Percentiles rank a stretch among this genome's conserved stretches.
phyloP scores from a whole-genome alignment of 1,284 basidiomycete genomes.

The Ceratobasidium sp. region DNA sequence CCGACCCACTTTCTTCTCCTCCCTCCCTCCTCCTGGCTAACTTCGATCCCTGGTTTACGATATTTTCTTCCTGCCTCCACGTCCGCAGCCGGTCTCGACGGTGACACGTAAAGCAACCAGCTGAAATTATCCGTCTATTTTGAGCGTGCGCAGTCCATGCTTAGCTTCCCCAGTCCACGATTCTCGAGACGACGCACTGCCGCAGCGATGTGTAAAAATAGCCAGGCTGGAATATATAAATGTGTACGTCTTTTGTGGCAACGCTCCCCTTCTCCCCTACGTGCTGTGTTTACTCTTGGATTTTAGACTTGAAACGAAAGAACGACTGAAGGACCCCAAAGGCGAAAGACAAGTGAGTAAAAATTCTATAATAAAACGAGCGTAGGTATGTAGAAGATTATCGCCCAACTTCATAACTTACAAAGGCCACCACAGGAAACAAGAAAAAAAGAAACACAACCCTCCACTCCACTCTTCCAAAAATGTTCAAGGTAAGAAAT shows the following conservation, averaged over 20 bases:
- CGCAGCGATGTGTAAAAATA: slow-evolving; percentile 13
- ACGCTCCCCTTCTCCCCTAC: not conserved
- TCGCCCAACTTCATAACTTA: slow-evolving; percentile 4
- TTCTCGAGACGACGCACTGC: not conserved
- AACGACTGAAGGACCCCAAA: not conserved
- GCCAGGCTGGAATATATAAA: not conserved
- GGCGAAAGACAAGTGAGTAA: not conserved
- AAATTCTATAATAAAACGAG: slow-evolving; percentile 22
- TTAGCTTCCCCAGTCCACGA: too few species aligned
- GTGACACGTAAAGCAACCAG: not conserved
- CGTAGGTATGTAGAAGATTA: slow-evolving; percentile 18
- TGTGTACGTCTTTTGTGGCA: not conserved
- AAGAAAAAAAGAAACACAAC: not conserved
- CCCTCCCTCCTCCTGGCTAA: not conserved
- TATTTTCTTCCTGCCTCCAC: too few species aligned
- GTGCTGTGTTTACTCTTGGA: not conserved
- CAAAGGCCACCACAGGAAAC: slow-evolving; percentile 11
- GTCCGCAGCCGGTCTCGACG: too few species aligned
- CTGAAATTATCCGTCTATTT: not conserved
- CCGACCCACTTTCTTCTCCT: not conserved
- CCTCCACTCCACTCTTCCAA: not conserved
- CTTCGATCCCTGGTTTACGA: not conserved
- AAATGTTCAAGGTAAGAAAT: slow-evolving; percentile 1
- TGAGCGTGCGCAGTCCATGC: too few species aligned
- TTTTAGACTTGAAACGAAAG: not conserved